phyloP scores from a whole-genome alignment of 2,329 filamentous ascomycete species.

The Chaetomium globosum region DNA sequence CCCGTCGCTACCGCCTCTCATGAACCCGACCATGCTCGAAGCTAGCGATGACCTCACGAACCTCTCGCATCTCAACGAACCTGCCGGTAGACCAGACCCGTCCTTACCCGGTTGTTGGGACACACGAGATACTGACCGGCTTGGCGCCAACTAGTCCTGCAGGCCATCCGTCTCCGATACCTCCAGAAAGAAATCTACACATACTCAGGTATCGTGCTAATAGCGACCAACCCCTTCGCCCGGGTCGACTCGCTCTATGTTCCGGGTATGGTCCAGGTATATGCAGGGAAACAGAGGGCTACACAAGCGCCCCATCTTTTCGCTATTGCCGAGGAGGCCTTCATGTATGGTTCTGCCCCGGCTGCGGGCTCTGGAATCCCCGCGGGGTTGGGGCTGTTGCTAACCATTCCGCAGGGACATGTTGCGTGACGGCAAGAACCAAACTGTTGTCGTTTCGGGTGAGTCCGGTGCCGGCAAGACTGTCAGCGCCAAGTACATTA shows the following conservation, averaged over 20 bases:
- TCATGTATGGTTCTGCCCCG: conserved; percentile 65
- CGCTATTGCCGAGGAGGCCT: conserved; percentile 97
- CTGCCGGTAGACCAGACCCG: conserved; percentile 69
- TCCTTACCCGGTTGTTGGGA: background rate
- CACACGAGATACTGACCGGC: conserved; percentile 31
- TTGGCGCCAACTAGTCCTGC: conserved; percentile 67
- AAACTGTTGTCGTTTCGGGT: conserved; percentile 98
- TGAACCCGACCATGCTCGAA: conserved; percentile 98
- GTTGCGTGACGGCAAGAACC: conserved; percentile 92
- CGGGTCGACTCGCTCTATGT: conserved; percentile 98
- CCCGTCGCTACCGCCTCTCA: conserved; percentile 81
- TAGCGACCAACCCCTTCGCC: conserved; percentile 97
- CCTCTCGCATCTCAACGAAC: conserved; percentile 95
- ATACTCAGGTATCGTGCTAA: conserved; percentile 97
- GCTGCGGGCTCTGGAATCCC: background rate
- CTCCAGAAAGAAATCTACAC: conserved; percentile 99
- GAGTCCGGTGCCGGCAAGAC: conserved; percentile 99
- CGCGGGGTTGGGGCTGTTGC: conserved; percentile 28
- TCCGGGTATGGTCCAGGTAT: conserved; percentile 99
- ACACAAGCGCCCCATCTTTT: conserved; percentile 98
- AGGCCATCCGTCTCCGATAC: conserved; percentile 96
- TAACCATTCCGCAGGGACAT: conserved; percentile 73
- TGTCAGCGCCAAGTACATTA: conserved; percentile 99
- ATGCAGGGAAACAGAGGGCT: conserved; percentile 93
- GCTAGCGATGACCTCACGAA: conserved; percentile 98